Evolutionary conservation across 495 filamentous ascomycete genomes (phyloP).

Genomic region (Aeminium ludgeri): DNA sequence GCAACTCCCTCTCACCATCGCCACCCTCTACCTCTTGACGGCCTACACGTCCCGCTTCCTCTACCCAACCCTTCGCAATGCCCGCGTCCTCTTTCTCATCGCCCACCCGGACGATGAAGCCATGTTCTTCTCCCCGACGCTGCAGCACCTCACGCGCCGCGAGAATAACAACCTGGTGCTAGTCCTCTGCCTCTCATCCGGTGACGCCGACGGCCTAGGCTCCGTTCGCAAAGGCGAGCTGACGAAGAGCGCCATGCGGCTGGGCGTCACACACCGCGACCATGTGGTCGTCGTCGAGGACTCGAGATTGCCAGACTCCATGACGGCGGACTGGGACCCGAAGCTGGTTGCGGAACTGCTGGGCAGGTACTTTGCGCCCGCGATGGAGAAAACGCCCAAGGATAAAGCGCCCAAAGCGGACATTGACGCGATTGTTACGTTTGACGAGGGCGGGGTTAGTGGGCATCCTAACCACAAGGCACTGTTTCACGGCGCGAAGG

Average conservation of each 20-base stretch:
- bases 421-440: conserved; percentile 75
- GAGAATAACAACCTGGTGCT: conserved; percentile 73
- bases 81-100: conserved; percentile 77
- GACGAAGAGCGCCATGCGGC: conserved; percentile 49
- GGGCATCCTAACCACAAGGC: conserved; percentile 83
- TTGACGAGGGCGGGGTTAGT: conserved; percentile 65
- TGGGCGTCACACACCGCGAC: conserved; percentile 54
- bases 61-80: conserved; percentile 56
- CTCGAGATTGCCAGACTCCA: conserved; percentile 70
- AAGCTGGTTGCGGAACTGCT: conserved; percentile 51
- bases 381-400: conserved; percentile 27
- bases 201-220: conserved; percentile 79
- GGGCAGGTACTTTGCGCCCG: conserved; percentile 48
- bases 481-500: conserved; percentile 62
- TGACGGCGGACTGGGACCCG: conserved; percentile 59
- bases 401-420: conserved; percentile 30
- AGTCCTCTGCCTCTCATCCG: conserved; percentile 80
- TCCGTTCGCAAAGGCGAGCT: conserved; percentile 69
- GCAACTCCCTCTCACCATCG: conserved; percentile 40
- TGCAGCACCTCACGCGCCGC: conserved; percentile 60
- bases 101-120: conserved; percentile 97
- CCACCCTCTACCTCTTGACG: conserved; percentile 40
- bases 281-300: conserved; percentile 76
- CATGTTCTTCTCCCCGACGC: conserved; percentile 93
- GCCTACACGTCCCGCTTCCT: conserved; percentile 32